A percentile compares a stretch with the other conserved stretches of the same genome.
phyloP scores from a whole-genome alignment of 139 green algal genomes.

The Chlorella sp. region DNA sequence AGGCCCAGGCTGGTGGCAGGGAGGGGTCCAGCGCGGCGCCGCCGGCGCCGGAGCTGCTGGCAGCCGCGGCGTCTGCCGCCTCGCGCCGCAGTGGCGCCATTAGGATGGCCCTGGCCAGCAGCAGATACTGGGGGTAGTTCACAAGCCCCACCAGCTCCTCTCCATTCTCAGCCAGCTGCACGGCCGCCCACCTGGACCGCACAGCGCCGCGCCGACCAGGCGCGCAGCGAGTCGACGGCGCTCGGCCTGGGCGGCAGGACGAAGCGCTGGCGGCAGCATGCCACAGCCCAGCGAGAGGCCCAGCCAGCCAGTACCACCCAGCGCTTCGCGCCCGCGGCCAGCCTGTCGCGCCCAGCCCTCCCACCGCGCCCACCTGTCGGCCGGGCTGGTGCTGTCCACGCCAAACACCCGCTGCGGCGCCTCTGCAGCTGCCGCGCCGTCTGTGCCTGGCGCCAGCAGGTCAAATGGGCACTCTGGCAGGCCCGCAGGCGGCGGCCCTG shows the following conservation, averaged over 20 bases:
- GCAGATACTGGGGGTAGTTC: constrained; percentile 68
- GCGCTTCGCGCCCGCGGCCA: too few species aligned
- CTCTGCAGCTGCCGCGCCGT: background rate
- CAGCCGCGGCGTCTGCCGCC: background rate
- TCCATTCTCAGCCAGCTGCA: constrained; percentile 65
- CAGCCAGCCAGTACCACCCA: too few species aligned
- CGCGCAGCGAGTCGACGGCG: too few species aligned
- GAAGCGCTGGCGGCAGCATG: too few species aligned
- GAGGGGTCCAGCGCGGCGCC: background rate
- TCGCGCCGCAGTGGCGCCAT: constrained; percentile 49
- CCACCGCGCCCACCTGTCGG: constrained; percentile 51
- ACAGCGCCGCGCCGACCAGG: too few species aligned
- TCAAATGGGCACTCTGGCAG: constrained; percentile 19
- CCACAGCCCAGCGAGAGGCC: too few species aligned
- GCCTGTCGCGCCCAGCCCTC: too few species aligned
- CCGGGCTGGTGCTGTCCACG: constrained; percentile 9
- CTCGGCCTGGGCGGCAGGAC: too few species aligned
- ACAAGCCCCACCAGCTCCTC: constrained; percentile 68
- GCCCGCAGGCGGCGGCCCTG: constrained; percentile 33
- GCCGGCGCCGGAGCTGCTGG: background rate
- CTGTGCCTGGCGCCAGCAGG: background rate
- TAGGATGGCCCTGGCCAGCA: constrained; percentile 65
- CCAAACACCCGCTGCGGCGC: background rate
- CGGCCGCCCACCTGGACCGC: constrained; percentile 41
- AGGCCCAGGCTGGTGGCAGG: constrained; percentile 52